Base-by-base conservation (phyloP, 192 early-diverging fungal genomes). In the Backusella macrospora region DNA sequence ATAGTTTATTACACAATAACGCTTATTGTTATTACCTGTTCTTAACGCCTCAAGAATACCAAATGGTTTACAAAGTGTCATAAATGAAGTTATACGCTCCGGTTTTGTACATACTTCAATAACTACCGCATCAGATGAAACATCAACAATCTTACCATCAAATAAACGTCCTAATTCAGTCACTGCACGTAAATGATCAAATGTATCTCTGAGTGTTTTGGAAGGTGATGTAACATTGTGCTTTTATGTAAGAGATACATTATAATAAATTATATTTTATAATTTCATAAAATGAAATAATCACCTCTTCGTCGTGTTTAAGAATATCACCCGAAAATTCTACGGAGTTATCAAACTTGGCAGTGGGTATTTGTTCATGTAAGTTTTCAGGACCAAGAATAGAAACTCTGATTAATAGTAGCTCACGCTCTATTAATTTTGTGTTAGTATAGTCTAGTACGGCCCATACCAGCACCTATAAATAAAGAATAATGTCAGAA, bases 361-460 rank as follows among this genome's bases (percentile, higher is more conserved):
- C 52, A 48, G 68, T 73, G 45, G 72, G 62, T 29, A 85, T 74
- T 73, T 88, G 87, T 29, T 88, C 84, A 55, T 85, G 85, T 15
- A 87, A 76, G 70, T 84, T 79, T 44, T 93, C 90, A 13, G 87
- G 86, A 8, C 87, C 86, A 7, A 92, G 76, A 45, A 96, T 92
- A 55, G 92, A 95, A 55, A 97, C 92, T 84, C 98, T 99, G 76
- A 94, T 89, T 72, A 99, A 78, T 59, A 97, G 84, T 74, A 97
- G 82, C 82, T 99, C 97, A 62, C 97, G 88, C 84, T 98, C 93
- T 26, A 99, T 90, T 44, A 95, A 88, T 69, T 84, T 88, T 43
- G 92, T 92, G 67, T 91, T 84, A 15, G 95, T 94, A 88, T 97
- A 98, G 80, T 99, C 96, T 73, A 99, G 83, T 48, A 99, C 96